These are phyloP conservation scores for Tolypocladium ophioglossoides DNA, from an alignment of 2,329 filamentous ascomycete genomes.

Conservation along the genomic window DNA sequence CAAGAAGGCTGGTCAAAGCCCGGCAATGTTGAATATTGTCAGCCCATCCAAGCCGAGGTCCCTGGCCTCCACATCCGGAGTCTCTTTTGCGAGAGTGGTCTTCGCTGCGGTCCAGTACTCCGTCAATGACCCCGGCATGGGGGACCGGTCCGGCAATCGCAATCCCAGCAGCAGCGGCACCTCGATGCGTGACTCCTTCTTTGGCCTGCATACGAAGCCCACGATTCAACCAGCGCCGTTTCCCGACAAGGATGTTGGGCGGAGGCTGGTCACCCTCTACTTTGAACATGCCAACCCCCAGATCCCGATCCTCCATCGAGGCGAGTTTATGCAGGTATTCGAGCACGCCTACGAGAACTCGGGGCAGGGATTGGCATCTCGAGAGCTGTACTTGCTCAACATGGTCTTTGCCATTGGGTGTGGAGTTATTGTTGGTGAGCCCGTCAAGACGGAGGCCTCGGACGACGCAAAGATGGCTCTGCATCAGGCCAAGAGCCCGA, in stretches of 20 bases:
- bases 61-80: slow-evolving; percentile 76
- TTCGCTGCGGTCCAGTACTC: slow-evolving; percentile 82
- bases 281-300: slow-evolving; percentile 96
- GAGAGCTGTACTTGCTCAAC: slow-evolving; percentile 88
- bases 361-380: slow-evolving; percentile 55
- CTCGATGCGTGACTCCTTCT: slow-evolving; percentile 91
- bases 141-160: slow-evolving; percentile 13
- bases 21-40: slow-evolving; percentile 61
- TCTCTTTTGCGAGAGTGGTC: slow-evolving; percentile 89
- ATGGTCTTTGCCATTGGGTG: slow-evolving; percentile 96
- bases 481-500: slow-evolving; percentile 28
- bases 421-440: slow-evolving; percentile 74
- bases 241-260: slow-evolving; percentile 64
- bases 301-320: slow-evolving; percentile 82
- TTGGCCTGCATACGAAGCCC: slow-evolving; percentile 86
- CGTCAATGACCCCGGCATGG: slow-evolving; percentile 43
- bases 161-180: slow-evolving; percentile 40
- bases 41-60: slow-evolving; percentile 70
- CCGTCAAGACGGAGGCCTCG: slow-evolving; percentile 35
- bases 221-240: slow-evolving; percentile 79
- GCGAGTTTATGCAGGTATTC: slow-evolving; percentile 82
- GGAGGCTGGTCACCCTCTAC: slow-evolving; percentile 68
- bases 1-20: slow-evolving; percentile 21
- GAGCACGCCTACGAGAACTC: slow-evolving; percentile 67
- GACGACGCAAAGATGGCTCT: slow-evolving; percentile 16